Evolutionary conservation across 768 basidiomycete genomes (phyloP), one percentile per base, ranked within the genome.

Genomic region (Pisolithus orientalis): DNA sequence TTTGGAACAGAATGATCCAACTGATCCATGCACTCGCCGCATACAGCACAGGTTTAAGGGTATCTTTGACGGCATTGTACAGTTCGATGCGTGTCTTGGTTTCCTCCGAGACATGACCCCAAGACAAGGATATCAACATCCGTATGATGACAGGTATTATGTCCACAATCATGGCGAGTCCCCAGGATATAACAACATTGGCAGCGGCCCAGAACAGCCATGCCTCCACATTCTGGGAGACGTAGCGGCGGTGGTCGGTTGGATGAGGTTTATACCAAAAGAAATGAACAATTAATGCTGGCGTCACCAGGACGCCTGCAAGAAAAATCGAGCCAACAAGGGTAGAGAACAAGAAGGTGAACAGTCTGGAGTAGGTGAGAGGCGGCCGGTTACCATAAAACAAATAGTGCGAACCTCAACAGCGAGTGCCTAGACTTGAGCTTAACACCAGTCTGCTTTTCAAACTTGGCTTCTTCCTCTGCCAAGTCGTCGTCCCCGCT

Each of bases 161-260:
- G 63, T 90, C 85, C 58, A 89, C 71, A 53, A 85, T 69, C 69
- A 87, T 71, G 17, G 84, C 89, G 32, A 91, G 80, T 55, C 75
- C 84, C 88, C 88, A 91, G 3, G 87, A 89, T 48, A 89, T 75
- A 53, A 87, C 70, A 48, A 90, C 70, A 64, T 91, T 90, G 38
- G 84, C 78, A 5, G 87, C 89, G 6, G 80, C 81, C 87, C 88
- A 91, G 66, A 87, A 87, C 3, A 90, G 72, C 88, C 88, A 91
- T 3, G 85, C 84, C 63, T 85, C 73, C 43, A 85, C 65, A 63
- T 85, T 90, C 55, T 83, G 76, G 50, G 76, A 77, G 55, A 88
- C 75, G 55, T 76, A 85, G 28, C 71, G 74, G 14, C 85, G 77
- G 56, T 80, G 70, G 7, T 74, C 72, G 16, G 77, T 78, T 6